A percentile compares a stretch with the other conserved stretches of the same genome.
Evolutionary conservation across 257 asterid genomes (phyloP).

Genomic region (Solanum medicagineum): DNA sequence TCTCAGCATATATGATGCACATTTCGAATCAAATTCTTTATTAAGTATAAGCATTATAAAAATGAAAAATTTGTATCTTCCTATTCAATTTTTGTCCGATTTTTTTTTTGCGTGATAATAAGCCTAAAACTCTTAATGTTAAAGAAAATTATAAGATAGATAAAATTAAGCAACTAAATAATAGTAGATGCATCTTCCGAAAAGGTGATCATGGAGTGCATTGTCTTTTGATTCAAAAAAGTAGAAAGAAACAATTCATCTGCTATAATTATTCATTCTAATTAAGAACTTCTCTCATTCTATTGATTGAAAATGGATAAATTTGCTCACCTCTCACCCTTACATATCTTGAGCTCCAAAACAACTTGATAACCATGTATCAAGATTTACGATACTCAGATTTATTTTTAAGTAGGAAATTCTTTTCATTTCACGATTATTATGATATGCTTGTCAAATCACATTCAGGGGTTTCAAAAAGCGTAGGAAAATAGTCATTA

Average conservation of each 20-base stretch:
- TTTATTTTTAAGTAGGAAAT: neutral
- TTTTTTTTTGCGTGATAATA: neutral
- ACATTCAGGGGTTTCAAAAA: neutral
- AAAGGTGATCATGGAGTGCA: neutral
- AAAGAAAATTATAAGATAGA: neutral
- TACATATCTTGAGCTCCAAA: neutral
- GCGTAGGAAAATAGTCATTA: neutral
- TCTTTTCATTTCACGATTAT: neutral
- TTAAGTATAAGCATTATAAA: neutral
- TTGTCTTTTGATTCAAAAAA: neutral
- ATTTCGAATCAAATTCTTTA: neutral
- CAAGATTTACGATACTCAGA: neutral
- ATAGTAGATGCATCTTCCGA: neutral
- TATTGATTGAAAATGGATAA: neutral
- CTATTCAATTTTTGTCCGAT: neutral
- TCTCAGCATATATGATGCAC: neutral
- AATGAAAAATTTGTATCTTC: neutral
- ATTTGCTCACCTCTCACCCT: neutral
- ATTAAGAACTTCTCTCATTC: neutral
- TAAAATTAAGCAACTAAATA: neutral
- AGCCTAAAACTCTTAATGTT: neutral
- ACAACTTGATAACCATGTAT: neutral
- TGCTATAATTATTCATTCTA: neutral
- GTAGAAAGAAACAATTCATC: neutral
- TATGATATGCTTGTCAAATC: neutral